Evolutionary conservation across 192 early-diverging fungal genomes (phyloP).

Genomic region (Mortierella claussenii): DNA sequence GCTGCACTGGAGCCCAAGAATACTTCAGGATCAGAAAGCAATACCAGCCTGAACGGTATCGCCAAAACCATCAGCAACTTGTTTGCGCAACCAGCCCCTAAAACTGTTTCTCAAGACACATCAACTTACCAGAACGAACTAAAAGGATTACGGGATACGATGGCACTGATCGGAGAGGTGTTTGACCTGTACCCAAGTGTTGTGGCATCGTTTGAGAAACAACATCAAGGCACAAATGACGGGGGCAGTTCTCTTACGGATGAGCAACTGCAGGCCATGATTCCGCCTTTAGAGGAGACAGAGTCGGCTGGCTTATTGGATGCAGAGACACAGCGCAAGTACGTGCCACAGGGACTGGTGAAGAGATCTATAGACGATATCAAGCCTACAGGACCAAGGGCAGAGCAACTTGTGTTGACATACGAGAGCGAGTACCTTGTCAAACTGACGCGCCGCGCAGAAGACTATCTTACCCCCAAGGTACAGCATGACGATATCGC

Average conservation of each 20-base stretch:
- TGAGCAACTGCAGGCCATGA: slow-evolving; percentile 36
- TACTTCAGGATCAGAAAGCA: slow-evolving; percentile 9
- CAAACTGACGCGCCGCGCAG: slow-evolving; percentile 20
- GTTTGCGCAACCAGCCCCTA: slow-evolving; percentile 18
- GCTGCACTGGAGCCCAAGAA: slow-evolving; percentile 25
- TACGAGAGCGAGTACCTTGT: slow-evolving; percentile 41
- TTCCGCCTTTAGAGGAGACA: slow-evolving; percentile 34
- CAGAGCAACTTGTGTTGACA: slow-evolving; percentile 24
- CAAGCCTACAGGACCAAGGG: slow-evolving; percentile 5
- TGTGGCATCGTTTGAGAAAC: slow-evolving; percentile 38
- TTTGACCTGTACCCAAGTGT: slow-evolving; percentile 41
- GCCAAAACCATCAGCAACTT: slow-evolving; percentile 13
- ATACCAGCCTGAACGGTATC: background rate
- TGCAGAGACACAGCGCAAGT: slow-evolving; percentile 17
- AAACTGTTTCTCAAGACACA: slow-evolving; percentile 22
- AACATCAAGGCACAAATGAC: slow-evolving; percentile 24
- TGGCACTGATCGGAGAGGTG: slow-evolving; percentile 29
- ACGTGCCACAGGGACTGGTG: slow-evolving; percentile 30
- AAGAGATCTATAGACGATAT: slow-evolving; percentile 26
- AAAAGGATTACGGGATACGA: slow-evolving; percentile 26
- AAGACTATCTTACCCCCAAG: slow-evolving; percentile 24
- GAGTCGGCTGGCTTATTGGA: slow-evolving; percentile 8
- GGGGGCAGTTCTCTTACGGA: slow-evolving; percentile 15
- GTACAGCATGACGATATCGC: slow-evolving; percentile 16
- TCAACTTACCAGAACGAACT: slow-evolving; percentile 11